Evolutionary conservation across 768 basidiomycete genomes (phyloP).

Genomic region (Tylopilus intermedius): DNA sequence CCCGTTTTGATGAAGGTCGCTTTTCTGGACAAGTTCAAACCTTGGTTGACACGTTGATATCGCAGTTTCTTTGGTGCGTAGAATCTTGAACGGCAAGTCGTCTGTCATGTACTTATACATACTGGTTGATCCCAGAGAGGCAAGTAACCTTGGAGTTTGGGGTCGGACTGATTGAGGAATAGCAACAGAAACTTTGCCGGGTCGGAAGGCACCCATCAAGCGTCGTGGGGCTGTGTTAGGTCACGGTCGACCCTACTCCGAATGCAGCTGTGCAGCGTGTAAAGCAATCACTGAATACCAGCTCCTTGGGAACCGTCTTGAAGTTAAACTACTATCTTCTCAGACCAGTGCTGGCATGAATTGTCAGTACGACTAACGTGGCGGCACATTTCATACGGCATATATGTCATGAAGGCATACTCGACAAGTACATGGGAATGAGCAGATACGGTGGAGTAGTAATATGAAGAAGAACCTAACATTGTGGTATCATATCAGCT

Average conservation of each 20-base stretch:
- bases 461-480: constrained; percentile 20
- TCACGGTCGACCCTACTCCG: background rate
- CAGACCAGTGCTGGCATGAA: constrained; percentile 10
- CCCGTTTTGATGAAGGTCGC: constrained; percentile 10
- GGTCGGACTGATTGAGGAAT: constrained; percentile 23
- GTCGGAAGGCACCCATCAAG: constrained; percentile 11
- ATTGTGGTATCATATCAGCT: constrained; percentile 58
- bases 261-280: background rate
- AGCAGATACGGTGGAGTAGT: constrained; percentile 9
- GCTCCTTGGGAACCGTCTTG: constrained; percentile 6
- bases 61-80: background rate
- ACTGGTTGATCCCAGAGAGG: background rate
- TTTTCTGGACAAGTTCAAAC: constrained; percentile 11
- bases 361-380: background rate
- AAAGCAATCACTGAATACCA: background rate
- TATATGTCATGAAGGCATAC: constrained; percentile 12
- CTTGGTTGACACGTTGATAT: constrained; percentile 22
- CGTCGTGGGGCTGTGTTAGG: constrained; percentile 15
- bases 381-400: constrained; percentile 7
- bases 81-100: background rate
- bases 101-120: background rate
- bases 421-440: constrained; percentile 21
- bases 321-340: constrained; percentile 3
- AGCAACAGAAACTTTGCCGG: constrained; percentile 15
- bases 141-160: constrained; percentile 6